Conservation (phyloP, 2,329 filamentous ascomycete species). For the Rhytidhysteron rufulum region DNA sequence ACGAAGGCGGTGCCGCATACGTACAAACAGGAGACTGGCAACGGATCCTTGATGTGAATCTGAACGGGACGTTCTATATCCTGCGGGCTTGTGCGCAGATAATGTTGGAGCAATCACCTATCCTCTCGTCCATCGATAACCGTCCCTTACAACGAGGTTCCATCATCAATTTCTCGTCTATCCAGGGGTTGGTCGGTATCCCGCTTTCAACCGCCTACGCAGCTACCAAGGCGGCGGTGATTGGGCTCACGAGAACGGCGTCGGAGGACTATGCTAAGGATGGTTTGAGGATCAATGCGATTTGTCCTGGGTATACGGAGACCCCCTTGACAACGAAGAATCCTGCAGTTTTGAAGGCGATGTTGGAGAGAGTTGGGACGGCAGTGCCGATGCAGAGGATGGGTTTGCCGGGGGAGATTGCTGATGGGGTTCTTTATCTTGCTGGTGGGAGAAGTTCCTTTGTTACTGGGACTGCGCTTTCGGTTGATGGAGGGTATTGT, state of each 20-base stretch:
- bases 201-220: constrained; percentile 34
- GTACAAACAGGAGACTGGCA: constrained; percentile 38
- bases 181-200: constrained; percentile 39
- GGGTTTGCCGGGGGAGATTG: constrained; percentile 20
- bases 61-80: constrained; percentile 43
- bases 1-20: constrained; percentile 35
- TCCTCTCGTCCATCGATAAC: constrained; percentile 35
- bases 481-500: constrained; percentile 12
- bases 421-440: constrained; percentile 24
- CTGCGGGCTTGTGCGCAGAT: constrained; percentile 38
- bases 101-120: constrained; percentile 44
- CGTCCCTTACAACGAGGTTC: constrained; percentile 24
- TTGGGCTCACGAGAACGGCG: constrained; percentile 41
- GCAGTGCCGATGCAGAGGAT: constrained; percentile 22
- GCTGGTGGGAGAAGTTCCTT: constrained; percentile 21
- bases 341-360: constrained; percentile 17
- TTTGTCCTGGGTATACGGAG: constrained; percentile 24
- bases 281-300: constrained; percentile 39
- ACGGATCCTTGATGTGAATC: constrained; percentile 40
- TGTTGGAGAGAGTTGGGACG: constrained; percentile 18
- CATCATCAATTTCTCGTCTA: constrained; percentile 38
- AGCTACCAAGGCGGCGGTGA: constrained; percentile 40
- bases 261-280: constrained; percentile 42
- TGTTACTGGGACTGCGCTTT: constrained; percentile 19
- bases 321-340: constrained; percentile 19